A percentile compares a stretch with the other conserved stretches of the same genome.
These are phyloP conservation scores for Teunomyces stri DNA, from an alignment of 805 yeast genomes.

Conservation along the genomic window DNA sequence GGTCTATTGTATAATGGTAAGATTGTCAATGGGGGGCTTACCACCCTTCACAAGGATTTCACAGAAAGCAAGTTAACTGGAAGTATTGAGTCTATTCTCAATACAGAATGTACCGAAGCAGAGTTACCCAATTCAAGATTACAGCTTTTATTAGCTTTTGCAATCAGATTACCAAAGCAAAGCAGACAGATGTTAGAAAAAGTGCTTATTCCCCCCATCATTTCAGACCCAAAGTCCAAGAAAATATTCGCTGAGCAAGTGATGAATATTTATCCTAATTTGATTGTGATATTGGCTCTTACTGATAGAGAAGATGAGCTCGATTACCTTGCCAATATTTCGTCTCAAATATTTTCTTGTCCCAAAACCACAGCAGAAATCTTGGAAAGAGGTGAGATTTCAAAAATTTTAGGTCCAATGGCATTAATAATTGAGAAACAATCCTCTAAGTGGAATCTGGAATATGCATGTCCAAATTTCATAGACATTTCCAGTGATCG, in stretches of 20 bases:
- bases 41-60: conserved; percentile 12
- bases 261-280: conserved; percentile 51
- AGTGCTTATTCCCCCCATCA: conserved; percentile 52
- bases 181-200: conserved; percentile 49
- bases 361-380: conserved; percentile 42
- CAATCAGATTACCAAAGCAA: conserved; percentile 54
- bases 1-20: conserved; percentile 30
- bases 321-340: conserved; percentile 28
- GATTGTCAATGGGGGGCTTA: conserved; percentile 22
- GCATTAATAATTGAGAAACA: conserved; percentile 41
- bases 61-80: not conserved
- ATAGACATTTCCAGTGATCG: conserved; percentile 19
- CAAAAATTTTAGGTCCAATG: conserved; percentile 48
- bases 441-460: conserved; percentile 35
- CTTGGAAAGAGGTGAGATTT: conserved; percentile 37
- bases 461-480: conserved; percentile 31
- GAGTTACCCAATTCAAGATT: conserved; percentile 44
- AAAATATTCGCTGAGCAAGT: conserved; percentile 50
- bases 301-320: conserved; percentile 51
- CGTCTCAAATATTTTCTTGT: conserved; percentile 44
- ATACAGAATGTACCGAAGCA: not conserved
- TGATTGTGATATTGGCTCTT: conserved; percentile 46
- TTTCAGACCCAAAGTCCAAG: conserved; percentile 50
- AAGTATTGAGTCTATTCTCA: not conserved
- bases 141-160: conserved; percentile 57